Conservation (phyloP, 805 yeast genomes). For the Candida peoriensis region DNA sequence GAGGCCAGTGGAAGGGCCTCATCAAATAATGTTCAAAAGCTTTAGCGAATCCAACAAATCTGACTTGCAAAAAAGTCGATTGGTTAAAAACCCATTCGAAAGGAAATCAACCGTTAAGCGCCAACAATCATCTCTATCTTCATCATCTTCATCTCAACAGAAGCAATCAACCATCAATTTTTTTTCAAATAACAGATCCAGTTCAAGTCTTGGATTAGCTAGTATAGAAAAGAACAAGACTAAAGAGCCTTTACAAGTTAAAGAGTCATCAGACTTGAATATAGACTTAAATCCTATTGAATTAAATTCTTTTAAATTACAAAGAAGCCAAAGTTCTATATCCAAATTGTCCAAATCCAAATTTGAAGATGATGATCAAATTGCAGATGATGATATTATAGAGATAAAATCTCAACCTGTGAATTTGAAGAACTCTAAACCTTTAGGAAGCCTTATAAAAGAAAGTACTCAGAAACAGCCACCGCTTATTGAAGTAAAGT, state of each 20-base stretch:
- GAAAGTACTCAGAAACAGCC: not conserved
- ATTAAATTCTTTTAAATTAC: not conserved
- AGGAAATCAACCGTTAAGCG: too few relatives aligned
- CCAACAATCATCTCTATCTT: too few relatives aligned
- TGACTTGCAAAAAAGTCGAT: too few relatives aligned
- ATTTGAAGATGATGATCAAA: not conserved
- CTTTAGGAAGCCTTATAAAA: constrained; percentile 7
- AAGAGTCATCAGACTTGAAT: not conserved
- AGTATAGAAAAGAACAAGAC: not conserved
- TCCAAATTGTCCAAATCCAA: not conserved
- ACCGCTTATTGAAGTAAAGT: not conserved
- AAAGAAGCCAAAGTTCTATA: constrained; percentile 2
- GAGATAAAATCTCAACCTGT: constrained; percentile 1
- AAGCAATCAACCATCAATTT: constrained; percentile 8
- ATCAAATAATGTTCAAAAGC: too few relatives aligned
- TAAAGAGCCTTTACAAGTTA: constrained; percentile 1
- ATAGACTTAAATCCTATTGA: not conserved
- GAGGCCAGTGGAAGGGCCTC: too few relatives aligned
- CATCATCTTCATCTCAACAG: too few relatives aligned
- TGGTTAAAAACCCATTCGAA: too few relatives aligned
- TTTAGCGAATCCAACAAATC: too few relatives aligned
- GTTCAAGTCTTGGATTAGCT: not conserved
- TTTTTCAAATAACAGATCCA: constrained; percentile 2
- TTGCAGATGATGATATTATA: constrained; percentile 3
- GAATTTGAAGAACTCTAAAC: constrained; percentile 13